Conservation (phyloP, 1,284 basidiomycete genomes). For the Schizophyllum commune region DNA sequence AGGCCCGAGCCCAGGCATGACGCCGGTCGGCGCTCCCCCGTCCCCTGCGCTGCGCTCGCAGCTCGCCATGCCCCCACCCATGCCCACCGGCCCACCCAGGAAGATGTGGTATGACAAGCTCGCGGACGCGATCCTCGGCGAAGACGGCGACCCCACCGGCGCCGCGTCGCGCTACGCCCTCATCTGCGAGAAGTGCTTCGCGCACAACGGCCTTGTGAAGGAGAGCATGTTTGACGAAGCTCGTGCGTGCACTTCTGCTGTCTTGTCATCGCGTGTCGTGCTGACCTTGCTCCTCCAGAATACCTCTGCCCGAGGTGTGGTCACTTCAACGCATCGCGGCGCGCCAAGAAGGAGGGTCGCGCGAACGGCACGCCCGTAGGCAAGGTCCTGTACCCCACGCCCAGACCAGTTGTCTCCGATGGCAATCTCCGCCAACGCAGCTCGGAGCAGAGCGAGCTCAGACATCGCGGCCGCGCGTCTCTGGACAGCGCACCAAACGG, state of each 20-base stretch:
- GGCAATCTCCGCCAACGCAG: not conserved
- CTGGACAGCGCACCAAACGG: not conserved
- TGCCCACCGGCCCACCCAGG: slow-evolving; percentile 43
- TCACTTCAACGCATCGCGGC: slow-evolving; percentile 58
- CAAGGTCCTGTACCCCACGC: not conserved
- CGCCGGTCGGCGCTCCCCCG: not conserved
- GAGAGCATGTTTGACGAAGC: slow-evolving; percentile 86
- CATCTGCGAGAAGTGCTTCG: slow-evolving; percentile 89
- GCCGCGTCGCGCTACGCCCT: slow-evolving; percentile 76
- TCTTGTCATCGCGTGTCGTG: slow-evolving; percentile 1
- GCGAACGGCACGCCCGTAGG: not conserved
- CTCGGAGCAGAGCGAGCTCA: not conserved
- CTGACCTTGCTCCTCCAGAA: slow-evolving; percentile 35
- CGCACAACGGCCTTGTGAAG: slow-evolving; percentile 91
- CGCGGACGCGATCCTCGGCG: slow-evolving; percentile 81
- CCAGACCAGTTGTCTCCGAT: not conserved
- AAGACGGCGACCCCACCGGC: slow-evolving; percentile 46
- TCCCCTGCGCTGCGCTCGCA: not conserved
- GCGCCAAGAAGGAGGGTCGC: slow-evolving; percentile 22
- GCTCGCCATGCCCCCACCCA: not conserved
- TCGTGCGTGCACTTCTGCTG: slow-evolving; percentile 49
- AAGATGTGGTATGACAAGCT: slow-evolving; percentile 88
- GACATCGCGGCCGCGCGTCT: not conserved
- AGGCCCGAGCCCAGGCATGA: not conserved
- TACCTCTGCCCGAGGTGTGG: slow-evolving; percentile 73